Base-by-base conservation (phyloP, 2,329 filamentous ascomycete genomes). In the Colletotrichum sp. region DNA sequence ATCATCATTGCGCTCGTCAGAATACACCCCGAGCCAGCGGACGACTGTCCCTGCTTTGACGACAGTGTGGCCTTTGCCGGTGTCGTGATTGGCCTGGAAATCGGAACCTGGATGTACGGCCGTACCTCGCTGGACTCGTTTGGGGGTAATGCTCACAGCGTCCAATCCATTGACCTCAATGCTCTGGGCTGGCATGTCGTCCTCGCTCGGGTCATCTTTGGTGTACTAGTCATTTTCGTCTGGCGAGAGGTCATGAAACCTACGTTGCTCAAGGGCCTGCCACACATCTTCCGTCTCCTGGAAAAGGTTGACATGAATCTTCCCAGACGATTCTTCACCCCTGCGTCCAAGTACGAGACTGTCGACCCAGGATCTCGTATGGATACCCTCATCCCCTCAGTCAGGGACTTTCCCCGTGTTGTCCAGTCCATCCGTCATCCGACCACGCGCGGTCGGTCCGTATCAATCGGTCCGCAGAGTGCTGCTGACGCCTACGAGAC, bases 401-500 rank as follows among this genome's bases (percentile, higher is more conserved):
- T 97, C n/a, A 95, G 94, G 28, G 95, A 98, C 77, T 91, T 98
- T 26, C 95, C 96, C 5, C 91, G 92, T 36, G 92, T 98, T 81
- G 89, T 98, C 28, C 94, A 93, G 76, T 95, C 93, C 56, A 94
- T 98, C 61, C 92, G 95, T 28, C 93, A 96, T 79, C 94, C 95
- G 0, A 87, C 84, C 6, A 86, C 85, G 16, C 89, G 95, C 75
- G 93, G 93, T 76, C 91, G 97, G 67, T 94, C 96, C 36, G 92
- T 98, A 38, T 98, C 96, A 8, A 91, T 98, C 69, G 97, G 97
- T 0, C 97, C 97, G 3, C 97, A 98, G 85, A 98, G 96, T 61
- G 96, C 96, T 76, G 97, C 97, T 3, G 97, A 99, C 85, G 97
- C 96, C 28, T 98, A 98, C 85, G 97, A 99, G 86, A 95, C 96